Evolutionary conservation across 2,329 filamentous ascomycete species (phyloP).

Genomic region (Aspergillus vadensis): DNA sequence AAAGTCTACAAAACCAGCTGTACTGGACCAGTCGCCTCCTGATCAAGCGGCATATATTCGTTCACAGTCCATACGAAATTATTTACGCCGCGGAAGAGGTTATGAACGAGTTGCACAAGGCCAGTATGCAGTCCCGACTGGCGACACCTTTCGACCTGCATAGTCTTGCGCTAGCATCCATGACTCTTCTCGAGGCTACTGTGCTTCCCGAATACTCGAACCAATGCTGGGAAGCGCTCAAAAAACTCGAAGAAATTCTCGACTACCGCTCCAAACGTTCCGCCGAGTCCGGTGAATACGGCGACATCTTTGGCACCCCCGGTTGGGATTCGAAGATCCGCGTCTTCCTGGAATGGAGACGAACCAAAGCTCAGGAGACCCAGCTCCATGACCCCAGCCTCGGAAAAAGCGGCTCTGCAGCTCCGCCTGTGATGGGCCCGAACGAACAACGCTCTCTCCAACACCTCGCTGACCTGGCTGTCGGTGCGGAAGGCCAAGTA

Average conservation of each 20-base stretch:
- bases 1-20: slow-evolving; percentile 43
- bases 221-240: slow-evolving; percentile 48
- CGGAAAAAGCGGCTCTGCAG: slow-evolving; percentile 22
- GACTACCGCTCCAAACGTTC: slow-evolving; percentile 45
- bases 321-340: slow-evolving; percentile 46
- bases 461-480: slow-evolving; percentile 47
- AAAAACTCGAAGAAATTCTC: slow-evolving; percentile 54
- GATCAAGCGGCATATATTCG: slow-evolving; percentile 46
- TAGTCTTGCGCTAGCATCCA: slow-evolving; percentile 42
- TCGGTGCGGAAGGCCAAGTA: slow-evolving; percentile 44
- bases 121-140: slow-evolving; percentile 31
- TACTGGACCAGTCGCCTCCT: slow-evolving; percentile 47
- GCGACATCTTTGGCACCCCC: slow-evolving; percentile 41
- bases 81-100: slow-evolving; percentile 44
- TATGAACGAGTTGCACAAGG: slow-evolving; percentile 43
- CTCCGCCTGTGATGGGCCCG: slow-evolving; percentile 41
- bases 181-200: slow-evolving; percentile 47
- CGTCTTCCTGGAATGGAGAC: slow-evolving; percentile 42
- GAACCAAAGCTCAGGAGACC: slow-evolving; percentile 36
- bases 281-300: slow-evolving; percentile 36
- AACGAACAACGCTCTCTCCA: slow-evolving; percentile 49
- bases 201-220: slow-evolving; percentile 42
- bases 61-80: slow-evolving; percentile 46
- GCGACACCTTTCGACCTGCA: slow-evolving; percentile 46
- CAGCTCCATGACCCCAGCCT: slow-evolving; percentile 32